Conservation (phyloP, 2,329 filamentous ascomycete genomes). For the Arthrocladium fulminans region DNA sequence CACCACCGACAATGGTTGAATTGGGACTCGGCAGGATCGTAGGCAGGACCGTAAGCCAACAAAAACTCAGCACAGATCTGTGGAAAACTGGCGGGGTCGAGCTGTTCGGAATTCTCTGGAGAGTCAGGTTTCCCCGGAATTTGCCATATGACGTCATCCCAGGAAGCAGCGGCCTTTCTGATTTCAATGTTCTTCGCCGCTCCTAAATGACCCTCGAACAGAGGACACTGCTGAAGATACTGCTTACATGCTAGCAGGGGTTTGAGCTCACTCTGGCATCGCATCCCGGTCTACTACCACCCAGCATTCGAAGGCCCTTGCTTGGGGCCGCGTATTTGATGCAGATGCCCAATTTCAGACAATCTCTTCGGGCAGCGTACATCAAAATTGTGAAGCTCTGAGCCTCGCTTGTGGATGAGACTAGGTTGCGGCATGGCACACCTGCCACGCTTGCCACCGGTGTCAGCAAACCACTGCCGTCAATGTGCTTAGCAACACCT, state of each 20-base stretch:
- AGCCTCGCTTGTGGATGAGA: constrained; percentile 14
- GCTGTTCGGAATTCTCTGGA: not conserved
- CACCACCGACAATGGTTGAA: not conserved
- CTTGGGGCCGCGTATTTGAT: not conserved
- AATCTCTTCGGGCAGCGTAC: constrained; percentile 16
- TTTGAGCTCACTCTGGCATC: not conserved
- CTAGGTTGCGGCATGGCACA: constrained; percentile 11
- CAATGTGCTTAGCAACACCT: constrained; percentile 30
- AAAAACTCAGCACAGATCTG: not conserved
- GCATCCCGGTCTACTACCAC: not conserved
- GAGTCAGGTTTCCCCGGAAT: not conserved
- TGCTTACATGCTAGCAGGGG: no score
- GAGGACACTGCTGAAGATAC: not conserved
- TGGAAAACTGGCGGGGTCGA: not conserved
- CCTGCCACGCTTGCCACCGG: constrained; percentile 15
- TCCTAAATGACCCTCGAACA: not conserved
- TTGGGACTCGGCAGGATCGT: not conserved
- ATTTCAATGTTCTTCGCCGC: not conserved
- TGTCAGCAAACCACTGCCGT: constrained; percentile 14
- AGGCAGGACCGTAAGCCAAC: not conserved
- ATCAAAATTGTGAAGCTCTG: constrained; percentile 18
- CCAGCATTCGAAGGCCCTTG: not conserved
- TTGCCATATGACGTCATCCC: not conserved
- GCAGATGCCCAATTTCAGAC: constrained; percentile 9
- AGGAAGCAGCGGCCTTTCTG: not conserved